phyloP scores from a whole-genome alignment of 306 rosid genomes.

The Urtica urens region DNA sequence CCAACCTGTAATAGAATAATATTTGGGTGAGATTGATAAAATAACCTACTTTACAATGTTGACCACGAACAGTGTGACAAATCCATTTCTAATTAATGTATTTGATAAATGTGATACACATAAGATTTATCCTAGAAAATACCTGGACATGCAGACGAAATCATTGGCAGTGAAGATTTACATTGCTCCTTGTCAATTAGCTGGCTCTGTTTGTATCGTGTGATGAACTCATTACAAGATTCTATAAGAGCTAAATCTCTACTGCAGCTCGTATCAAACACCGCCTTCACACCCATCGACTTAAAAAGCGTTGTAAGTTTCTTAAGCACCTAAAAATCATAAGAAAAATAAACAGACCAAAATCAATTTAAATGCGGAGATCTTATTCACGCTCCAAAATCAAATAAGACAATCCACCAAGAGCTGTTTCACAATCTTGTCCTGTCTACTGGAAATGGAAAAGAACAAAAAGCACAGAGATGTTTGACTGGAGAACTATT shows the following conservation, averaged over 20 bases:
- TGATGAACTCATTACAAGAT: slow-evolving; percentile 70
- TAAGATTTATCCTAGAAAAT: no score
- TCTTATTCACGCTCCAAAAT: not conserved
- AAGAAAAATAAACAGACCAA: slow-evolving; percentile 2
- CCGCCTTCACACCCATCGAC: slow-evolving; percentile 80
- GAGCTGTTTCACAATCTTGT: no score
- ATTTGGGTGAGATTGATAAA: not conserved
- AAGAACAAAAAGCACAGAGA: slow-evolving; percentile 1
- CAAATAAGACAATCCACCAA: not conserved
- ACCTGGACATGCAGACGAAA: slow-evolving; percentile 99
- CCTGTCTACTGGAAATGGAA: no score
- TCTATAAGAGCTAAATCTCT: slow-evolving; percentile 77
- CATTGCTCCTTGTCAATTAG: slow-evolving; percentile 28
- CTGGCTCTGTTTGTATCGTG: slow-evolving; percentile 55
- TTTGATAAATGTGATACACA: no score
- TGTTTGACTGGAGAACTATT: not conserved
- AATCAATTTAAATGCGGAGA: not conserved
- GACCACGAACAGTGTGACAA: no score
- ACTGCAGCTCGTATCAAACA: slow-evolving; percentile 89
- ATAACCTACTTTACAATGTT: no score
- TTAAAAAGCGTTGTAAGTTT: slow-evolving; percentile 69
- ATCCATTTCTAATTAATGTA: no score
- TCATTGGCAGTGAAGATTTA: slow-evolving; percentile 60
- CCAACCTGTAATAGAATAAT: slow-evolving; percentile 53
- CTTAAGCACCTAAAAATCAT: slow-evolving; percentile 50